Percentiles rank a stretch among this genome's conserved stretches.
phyloP scores from a whole-genome alignment of 257 asterid genomes.

The Solanum sparsipilum region DNA sequence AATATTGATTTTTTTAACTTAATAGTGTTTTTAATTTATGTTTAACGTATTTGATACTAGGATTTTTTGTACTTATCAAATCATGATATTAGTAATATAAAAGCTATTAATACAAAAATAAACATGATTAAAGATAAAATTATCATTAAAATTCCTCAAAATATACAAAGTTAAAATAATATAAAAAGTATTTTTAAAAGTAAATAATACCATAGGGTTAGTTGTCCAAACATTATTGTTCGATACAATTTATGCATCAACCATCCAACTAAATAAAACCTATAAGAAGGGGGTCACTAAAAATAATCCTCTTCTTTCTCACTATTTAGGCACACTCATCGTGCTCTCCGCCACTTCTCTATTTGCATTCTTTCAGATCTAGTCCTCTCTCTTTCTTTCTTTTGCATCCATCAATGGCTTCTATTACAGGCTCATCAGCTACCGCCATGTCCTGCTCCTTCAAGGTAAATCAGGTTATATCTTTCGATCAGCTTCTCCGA shows the following conservation, averaged over 20 bases:
- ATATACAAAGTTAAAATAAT: no score
- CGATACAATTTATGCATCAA: neutral
- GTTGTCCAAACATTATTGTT: neutral
- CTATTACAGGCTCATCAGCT: slow-evolving; percentile 41
- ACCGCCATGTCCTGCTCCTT: slow-evolving; percentile 35
- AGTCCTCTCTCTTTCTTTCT: neutral
- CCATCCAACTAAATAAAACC: neutral
- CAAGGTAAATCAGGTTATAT: slow-evolving; percentile 45
- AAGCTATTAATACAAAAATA: no score
- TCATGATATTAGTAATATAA: neutral
- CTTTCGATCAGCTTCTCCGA: neutral
- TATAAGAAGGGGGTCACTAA: neutral
- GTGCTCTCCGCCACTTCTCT: slow-evolving; percentile 51
- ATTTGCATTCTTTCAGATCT: slow-evolving; percentile 17
- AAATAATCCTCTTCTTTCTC: neutral
- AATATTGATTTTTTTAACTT: no score
- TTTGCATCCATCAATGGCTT: slow-evolving; percentile 38
- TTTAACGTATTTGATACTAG: no score
- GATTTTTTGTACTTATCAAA: neutral
- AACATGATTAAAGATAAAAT: no score
- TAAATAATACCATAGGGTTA: neutral
- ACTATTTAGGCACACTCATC: slow-evolving; percentile 24
- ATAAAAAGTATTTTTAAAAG: neutral
- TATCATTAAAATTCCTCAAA: no score
- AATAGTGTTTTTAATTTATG: neutral